A percentile compares a stretch with the other conserved stretches of the same genome.
phyloP scores from a whole-genome alignment of 208 protist species.

The Wallacemonas rigidus region DNA sequence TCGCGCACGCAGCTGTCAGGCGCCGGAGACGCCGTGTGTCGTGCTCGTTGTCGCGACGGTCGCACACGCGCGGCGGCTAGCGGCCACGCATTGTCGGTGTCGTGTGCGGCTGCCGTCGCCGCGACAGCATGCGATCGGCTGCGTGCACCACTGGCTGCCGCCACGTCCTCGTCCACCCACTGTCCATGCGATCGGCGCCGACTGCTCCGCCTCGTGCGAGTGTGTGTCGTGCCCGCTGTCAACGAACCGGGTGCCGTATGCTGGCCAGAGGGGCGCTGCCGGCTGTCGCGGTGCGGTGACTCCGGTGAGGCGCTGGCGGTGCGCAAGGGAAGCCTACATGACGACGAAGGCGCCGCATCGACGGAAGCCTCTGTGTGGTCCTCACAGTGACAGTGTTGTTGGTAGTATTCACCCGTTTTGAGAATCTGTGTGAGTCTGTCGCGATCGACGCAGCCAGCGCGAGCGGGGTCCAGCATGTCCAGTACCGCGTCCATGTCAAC shows the following conservation, averaged over 20 bases:
- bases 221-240: neutral
- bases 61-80: neutral
- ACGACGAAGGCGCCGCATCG: neutral
- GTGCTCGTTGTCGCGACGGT: neutral
- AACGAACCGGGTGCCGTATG: no score
- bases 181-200: neutral
- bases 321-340: constrained; percentile 6
- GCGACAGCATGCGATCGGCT: neutral
- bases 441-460: constrained; percentile 29
- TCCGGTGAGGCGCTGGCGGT: neutral
- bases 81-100: neutral
- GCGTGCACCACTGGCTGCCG: neutral
- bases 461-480: constrained; percentile 59
- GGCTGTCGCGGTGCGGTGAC: neutral
- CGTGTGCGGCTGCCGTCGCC: neutral
- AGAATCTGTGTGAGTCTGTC: constrained; percentile 11
- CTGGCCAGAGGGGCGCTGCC: neutral
- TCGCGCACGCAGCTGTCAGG: neutral
- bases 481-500: constrained; percentile 61
- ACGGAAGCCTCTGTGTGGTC: neutral
- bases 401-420: neutral
- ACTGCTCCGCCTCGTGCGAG: no score
- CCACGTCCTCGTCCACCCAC: constrained; percentile 8
- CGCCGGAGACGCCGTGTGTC: neutral
- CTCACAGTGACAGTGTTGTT: neutral